Evolutionary conservation across 2,329 filamentous ascomycete species (phyloP), one percentile per base, ranked within the genome.

Genomic region (Claviceps arundinis): DNA sequence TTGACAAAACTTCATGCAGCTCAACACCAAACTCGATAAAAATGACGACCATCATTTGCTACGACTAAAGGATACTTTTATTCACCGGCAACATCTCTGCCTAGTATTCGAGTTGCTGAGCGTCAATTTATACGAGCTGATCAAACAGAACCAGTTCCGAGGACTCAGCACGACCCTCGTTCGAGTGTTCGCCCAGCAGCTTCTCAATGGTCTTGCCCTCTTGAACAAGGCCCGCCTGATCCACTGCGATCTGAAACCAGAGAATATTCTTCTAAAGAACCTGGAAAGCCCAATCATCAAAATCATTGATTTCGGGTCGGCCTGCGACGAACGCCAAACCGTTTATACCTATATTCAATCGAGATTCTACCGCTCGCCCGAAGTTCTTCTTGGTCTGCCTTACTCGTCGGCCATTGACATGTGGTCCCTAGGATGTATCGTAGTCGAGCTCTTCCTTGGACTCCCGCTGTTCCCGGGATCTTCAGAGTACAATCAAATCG

Each of bases 311-410:
- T 98, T 98, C 65, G 93, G 93, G 44, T 98, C 93, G 40, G 93
- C 93, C 14, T 98, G 93, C 68, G 93, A 98, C 67, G 93, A 98
- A 70, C 84, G 93, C 49, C 93, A 98, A 67, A 98, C 93, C 0
- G 93, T 98, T 30, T 98, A 98, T 68, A 98, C 93, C 5, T 98
- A 98, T 67, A 98, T 98, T 55, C 93, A 98, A 68, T 98, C 93
- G 9, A 80, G 93, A 60, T 98, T 98, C 70, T 98, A 98, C 70
- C 84, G 93, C 57, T 98, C 93, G 0, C 93, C 93, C 1, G 93
- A 98, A 67, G 93, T 98, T 13, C 70, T 98, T 40, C 74, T 98
- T n/a, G 93, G 93, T 4, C 73, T 98, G 47, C 93, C 93, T 55
- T 98, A 98, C 67, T 97, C 93, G 14, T 96, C 93, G 4, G 93